These are phyloP conservation scores for Athelia sp. DNA, from an alignment of 1,284 basidiomycete species.

Conservation along the genomic window DNA sequence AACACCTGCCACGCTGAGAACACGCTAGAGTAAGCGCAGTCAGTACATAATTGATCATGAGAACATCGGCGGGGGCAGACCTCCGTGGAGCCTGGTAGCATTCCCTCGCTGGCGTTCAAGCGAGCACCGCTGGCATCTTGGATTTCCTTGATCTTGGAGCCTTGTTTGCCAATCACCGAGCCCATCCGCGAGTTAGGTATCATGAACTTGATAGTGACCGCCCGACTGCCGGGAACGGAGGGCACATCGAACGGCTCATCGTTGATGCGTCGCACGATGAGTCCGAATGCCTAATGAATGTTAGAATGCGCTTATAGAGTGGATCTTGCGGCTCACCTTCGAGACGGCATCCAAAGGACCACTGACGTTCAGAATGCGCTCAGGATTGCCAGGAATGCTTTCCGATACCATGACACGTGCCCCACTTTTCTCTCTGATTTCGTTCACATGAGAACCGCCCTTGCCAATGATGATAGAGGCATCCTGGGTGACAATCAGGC, in stretches of 20 bases:
- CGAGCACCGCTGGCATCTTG: conserved; percentile 97
- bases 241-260: conserved; percentile 98
- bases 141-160: conserved; percentile 99
- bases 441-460: conserved; percentile 94
- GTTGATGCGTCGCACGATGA: conserved; percentile 98
- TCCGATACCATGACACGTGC: conserved; percentile 95
- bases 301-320: conserved; percentile 7
- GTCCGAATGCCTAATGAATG: conserved; percentile 82
- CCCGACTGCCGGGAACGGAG: conserved; percentile 95
- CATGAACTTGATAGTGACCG: conserved; percentile 99
- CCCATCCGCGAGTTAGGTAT: conserved; percentile 99
- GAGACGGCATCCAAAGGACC: conserved; percentile 98
- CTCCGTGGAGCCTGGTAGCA: conserved; percentile 99
- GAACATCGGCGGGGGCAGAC: conserved; percentile 32
- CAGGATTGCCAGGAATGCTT: conserved; percentile 95
- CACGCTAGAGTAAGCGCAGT: conserved; percentile 52
- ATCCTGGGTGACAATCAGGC: conserved; percentile 97
- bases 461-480: conserved; percentile 99
- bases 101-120: conserved; percentile 94
- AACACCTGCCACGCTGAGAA: conserved; percentile 95
- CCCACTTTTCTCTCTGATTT: conserved; percentile 96
- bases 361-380: conserved; percentile 95
- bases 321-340: conserved; percentile 58
- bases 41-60: conserved; percentile 1
- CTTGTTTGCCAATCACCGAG: conserved; percentile 96